phyloP scores from a whole-genome alignment of 441 rosid species.

The Erodium texanum region DNA sequence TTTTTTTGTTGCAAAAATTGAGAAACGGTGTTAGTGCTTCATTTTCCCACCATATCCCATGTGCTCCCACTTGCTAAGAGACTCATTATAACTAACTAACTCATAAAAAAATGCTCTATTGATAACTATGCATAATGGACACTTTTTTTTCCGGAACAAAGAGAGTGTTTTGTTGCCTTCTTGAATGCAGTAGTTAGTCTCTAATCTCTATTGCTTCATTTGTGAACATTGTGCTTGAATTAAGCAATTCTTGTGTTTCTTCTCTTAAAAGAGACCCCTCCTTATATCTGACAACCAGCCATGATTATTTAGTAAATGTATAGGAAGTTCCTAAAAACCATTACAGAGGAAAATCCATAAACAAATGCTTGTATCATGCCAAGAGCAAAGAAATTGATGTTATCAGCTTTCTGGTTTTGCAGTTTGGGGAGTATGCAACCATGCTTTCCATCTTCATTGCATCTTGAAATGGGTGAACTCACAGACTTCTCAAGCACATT shows the following conservation, averaged over 20 bases:
- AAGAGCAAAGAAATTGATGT: not conserved
- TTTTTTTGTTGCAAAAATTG: not conserved
- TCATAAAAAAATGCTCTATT: no score
- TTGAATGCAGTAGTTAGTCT: not conserved
- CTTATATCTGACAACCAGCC: not conserved
- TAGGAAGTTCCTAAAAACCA: not conserved
- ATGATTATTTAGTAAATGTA: not conserved
- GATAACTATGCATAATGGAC: not conserved
- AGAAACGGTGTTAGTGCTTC: not conserved
- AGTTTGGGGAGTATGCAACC: slow-evolving; percentile 88
- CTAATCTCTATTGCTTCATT: not conserved
- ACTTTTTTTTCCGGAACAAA: not conserved
- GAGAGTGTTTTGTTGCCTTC: not conserved
- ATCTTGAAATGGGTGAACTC: slow-evolving; percentile 84
- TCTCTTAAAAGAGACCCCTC: not conserved
- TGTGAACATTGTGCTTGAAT: not conserved
- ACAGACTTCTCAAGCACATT: slow-evolving; percentile 71
- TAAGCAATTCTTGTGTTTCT: not conserved
- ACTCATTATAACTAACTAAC: not conserved
- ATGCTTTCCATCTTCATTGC: slow-evolving; percentile 86
- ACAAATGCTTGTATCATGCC: not conserved
- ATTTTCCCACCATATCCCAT: not conserved
- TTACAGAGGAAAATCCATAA: not conserved
- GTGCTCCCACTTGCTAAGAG: not conserved
- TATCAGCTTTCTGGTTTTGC: slow-evolving; percentile 11